These are phyloP conservation scores for Cryphonectria radicalis DNA, from an alignment of 2,329 filamentous ascomycete species.

Conservation along the genomic window DNA sequence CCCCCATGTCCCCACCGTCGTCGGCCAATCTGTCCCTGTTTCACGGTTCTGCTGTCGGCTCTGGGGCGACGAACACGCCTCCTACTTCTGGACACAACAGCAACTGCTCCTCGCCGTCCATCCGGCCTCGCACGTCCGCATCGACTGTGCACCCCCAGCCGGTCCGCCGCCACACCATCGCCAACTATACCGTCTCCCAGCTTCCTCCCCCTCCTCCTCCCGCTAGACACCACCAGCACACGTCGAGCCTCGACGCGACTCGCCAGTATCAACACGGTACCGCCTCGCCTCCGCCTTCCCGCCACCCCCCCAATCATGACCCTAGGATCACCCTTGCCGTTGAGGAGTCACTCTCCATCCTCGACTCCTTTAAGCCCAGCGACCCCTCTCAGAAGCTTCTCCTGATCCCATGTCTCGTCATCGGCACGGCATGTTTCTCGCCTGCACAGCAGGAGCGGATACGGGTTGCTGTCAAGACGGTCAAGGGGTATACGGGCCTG, in stretches of 20 bases:
- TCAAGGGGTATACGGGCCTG: constrained; percentile 63
- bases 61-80: constrained; percentile 34
- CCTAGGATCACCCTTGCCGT: constrained; percentile 57
- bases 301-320: constrained; percentile 54
- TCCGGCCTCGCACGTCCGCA: constrained; percentile 31
- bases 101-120: constrained; percentile 41
- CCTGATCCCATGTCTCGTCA: constrained; percentile 62
- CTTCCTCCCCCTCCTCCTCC: constrained; percentile 31
- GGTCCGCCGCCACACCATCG: constrained; percentile 34
- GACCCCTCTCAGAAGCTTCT: constrained; percentile 65
- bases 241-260: constrained; percentile 30
- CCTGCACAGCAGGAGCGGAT: constrained; percentile 57
- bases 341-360: constrained; percentile 58
- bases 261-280: constrained; percentile 31
- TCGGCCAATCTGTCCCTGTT: constrained; percentile 29
- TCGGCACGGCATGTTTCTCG: constrained; percentile 64
- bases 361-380: constrained; percentile 59
- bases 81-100: constrained; percentile 39
- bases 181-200: constrained; percentile 33
- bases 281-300: constrained; percentile 52
- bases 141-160: constrained; percentile 25
- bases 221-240: constrained; percentile 27
- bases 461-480: constrained; percentile 51
- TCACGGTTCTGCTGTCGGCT: constrained; percentile 29
- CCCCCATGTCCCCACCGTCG: constrained; percentile 30